Evolutionary conservation across 768 basidiomycete genomes (phyloP), one percentile per base, ranked within the genome.

Genomic region (Pilatotrama ljubarskyi): DNA sequence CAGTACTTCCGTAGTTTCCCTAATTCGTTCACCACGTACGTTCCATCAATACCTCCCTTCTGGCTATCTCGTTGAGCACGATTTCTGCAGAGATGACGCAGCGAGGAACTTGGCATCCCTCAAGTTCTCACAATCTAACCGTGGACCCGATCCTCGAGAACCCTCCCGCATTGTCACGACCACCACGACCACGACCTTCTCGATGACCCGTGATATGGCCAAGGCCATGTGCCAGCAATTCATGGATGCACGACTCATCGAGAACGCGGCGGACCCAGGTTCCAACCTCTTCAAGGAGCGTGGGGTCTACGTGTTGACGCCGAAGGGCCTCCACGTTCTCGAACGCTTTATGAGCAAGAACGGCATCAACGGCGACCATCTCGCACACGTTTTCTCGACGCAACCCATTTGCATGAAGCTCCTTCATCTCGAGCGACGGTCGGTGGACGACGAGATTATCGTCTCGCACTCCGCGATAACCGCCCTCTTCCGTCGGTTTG

Each of bases 261-360:
- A 98, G 76, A 98, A 98, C 72, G 96, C 94, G 15, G 85, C 92
- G 17, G 97, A 99, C 76, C 89, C 90, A 35, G 80, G 82, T 22
- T 90, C 90, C 15, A 88, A 89, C 67, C 82, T 91, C 40, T 99
- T 99, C 88, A 98, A 98, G 78, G 97, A 99, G 68, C 90, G 97
- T 53, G 96, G 96, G 61, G 90, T 98, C 59, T 99, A 95, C 76
- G 84, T 88, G 69, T 83, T 97, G 70, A 98, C 97, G 13, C 93
- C 97, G 15, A 99, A 99, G 78, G 97, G 97, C 52, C 87, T 98
- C 51, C 97, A 99, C 69, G 92, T 99, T 68, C 87, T 99, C 64
- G 97, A 99, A 72, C 88, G 97, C n/a, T 99, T 99, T 81, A 97
- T 98, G 79, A 91, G 89, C 74, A 98, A 96, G 82, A 98, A 99